These are phyloP conservation scores for Pyricularia sp. DNA, from an alignment of 2,329 filamentous ascomycete species.

Conservation along the genomic window DNA sequence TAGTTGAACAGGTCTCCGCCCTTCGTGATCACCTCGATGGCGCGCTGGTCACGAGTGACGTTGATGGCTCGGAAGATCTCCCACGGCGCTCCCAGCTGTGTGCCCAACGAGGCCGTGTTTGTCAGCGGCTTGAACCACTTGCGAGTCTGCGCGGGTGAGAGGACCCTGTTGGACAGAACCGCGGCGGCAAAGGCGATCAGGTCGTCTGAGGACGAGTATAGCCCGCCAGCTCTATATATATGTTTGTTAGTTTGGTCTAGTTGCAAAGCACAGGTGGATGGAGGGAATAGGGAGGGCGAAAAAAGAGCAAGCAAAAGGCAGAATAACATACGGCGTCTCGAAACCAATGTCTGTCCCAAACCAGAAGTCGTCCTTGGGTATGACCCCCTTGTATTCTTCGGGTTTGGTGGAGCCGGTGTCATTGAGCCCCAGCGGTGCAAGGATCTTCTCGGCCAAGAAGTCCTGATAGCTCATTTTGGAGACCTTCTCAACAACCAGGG, in stretches of 20 bases:
- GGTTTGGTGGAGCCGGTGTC: constrained; percentile 23
- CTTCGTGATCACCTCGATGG: constrained; percentile 34
- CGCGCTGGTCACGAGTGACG: constrained; percentile 18
- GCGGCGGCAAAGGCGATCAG: constrained; percentile 26
- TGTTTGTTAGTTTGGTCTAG: background rate
- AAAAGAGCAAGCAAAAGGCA: background rate
- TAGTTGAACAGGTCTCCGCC: constrained; percentile 29
- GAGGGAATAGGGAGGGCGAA: background rate
- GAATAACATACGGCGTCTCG: constrained; percentile 18
- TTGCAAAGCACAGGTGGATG: background rate
- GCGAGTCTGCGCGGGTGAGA: constrained; percentile 24
- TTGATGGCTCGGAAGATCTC: constrained; percentile 29
- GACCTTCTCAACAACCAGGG: constrained; percentile 29
- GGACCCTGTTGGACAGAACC: constrained; percentile 26
- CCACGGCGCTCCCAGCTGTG: constrained; percentile 31
- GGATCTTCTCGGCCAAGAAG: constrained; percentile 24
- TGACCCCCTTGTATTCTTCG: constrained; percentile 18
- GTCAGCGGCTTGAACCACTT: constrained; percentile 30
- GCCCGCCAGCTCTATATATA: constrained; percentile 4
- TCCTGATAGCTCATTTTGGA: constrained; percentile 26
- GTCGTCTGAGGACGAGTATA: constrained; percentile 14
- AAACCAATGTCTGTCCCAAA: constrained; percentile 22
- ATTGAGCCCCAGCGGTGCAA: constrained; percentile 27
- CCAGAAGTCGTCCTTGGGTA: constrained; percentile 19
- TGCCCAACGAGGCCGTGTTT: constrained; percentile 22